Conservation (phyloP, 148 eudicot genomes). For the Nepenthes gracilis region DNA sequence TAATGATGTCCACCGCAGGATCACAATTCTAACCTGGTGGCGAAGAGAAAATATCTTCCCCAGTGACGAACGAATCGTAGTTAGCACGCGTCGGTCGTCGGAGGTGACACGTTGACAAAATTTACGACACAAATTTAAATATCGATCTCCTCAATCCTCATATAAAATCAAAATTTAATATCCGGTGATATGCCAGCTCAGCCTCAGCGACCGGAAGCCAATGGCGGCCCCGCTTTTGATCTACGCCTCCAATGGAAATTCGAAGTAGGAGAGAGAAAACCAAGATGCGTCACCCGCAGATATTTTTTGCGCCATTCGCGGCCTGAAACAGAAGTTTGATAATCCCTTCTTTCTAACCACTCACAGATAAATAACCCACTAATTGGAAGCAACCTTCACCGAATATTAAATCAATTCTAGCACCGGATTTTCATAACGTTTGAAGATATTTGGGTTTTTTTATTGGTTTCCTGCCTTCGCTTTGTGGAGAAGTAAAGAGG, state of each 20-base stretch:
- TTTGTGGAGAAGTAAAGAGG: too few relatives aligned
- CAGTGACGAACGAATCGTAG: too few relatives aligned
- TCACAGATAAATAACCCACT: neutral
- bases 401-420: too few relatives aligned
- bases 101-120: too few relatives aligned
- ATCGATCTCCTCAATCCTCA: neutral
- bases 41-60: too few relatives aligned
- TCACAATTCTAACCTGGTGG: too few relatives aligned
- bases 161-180: conserved; percentile 18
- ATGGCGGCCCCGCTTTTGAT: conserved; percentile 31
- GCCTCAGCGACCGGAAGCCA: conserved; percentile 20
- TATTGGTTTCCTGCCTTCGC: neutral
- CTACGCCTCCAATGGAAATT: neutral
- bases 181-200: conserved; percentile 20
- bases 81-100: too few relatives aligned
- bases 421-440: too few relatives aligned
- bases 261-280: neutral
- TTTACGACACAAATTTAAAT: too few relatives aligned
- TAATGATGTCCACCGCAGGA: too few relatives aligned
- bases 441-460: neutral
- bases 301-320: conserved; percentile 27
- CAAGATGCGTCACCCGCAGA: conserved; percentile 6
- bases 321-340: conserved; percentile 14
- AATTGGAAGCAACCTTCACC: too few relatives aligned
- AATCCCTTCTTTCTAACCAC: neutral